Base-by-base conservation (phyloP, 371 early-diverging fungal genomes). In the Funneliformis caledonium region DNA sequence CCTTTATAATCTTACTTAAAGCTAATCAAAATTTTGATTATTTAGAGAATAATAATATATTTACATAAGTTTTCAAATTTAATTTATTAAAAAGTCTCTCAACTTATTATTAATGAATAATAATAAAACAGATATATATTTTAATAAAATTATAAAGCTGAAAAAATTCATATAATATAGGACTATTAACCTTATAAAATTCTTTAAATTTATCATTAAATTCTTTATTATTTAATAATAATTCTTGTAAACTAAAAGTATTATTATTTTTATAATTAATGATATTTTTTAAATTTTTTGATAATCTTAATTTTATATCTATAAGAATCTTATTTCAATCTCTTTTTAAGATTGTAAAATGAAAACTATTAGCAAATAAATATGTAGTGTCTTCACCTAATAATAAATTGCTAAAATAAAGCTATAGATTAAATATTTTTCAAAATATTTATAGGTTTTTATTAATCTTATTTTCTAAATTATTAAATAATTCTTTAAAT, bases 61-160 rank as follows among this genome's bases (percentile, higher is more conserved):
- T 75, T 11, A 22, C 4, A 22, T 75, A 37, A 22, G 43, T 75
- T 59, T 75, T 75, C 33, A 75, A 16, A 75, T 75, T 61, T 43
- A 60, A 59, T 59, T 75, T 75, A 33, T 75, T 75, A 42, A 75
- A 75, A 9, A 75, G 33, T 37, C 22, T 60, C 37, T 75, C 60
- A 10, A 75, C 50, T 42, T 75, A 60, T 33, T 75, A 61, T 60
- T 75, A 60, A 37, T 75, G 76, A 56, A 75, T 37, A 37, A 37
- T 3, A 37, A 37, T 37, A 37, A 37, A 37, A 37, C 3, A 37
- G 37, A 16, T n/a, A 59, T 43, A 12, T 60, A 60, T 60, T 6
- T 37, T 26, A 26, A 11, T 42, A 75, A 48, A 75, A 42, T 75
- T 14, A 67, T 42, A 67, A 37, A 37, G 37, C 1, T 37, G 3